Conservation (phyloP, 2,329 filamentous ascomycete genomes). For the Tolypocladium nubicola region DNA sequence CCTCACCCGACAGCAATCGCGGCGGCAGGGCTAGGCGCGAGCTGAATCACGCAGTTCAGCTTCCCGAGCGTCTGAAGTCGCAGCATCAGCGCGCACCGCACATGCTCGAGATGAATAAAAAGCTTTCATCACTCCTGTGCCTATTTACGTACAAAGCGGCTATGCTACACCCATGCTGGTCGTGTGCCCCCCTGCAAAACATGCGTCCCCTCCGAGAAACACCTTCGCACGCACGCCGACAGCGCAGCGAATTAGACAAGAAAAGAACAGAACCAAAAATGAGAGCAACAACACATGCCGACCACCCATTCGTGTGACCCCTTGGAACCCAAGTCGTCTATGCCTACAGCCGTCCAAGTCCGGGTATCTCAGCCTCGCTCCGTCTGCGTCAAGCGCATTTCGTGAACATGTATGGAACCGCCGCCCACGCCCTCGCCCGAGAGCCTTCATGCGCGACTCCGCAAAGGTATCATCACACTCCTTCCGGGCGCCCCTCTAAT, state of each 20-base stretch:
- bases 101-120: background rate
- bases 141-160: background rate
- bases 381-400: background rate
- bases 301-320: conserved; percentile 10
- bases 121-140: background rate
- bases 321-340: conserved; percentile 21
- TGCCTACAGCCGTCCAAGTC: conserved; percentile 15
- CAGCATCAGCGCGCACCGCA: background rate
- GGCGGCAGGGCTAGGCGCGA: background rate
- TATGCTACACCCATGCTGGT: background rate
- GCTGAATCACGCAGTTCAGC: background rate
- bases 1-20: background rate
- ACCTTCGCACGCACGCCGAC: background rate
- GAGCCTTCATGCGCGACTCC: background rate
- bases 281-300: conserved; percentile 7
- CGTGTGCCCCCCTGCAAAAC: background rate
- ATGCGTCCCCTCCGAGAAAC: background rate
- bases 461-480: background rate
- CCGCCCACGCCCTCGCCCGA: background rate
- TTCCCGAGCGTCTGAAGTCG: background rate
- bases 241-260: background rate
- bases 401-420: background rate
- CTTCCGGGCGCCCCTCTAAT: background rate
- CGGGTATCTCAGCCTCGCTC: conserved; percentile 23
- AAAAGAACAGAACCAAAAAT: conserved; percentile 6